phyloP scores from a whole-genome alignment of 2,329 filamentous ascomycete genomes.

The Plectosphaerella cucumerina region DNA sequence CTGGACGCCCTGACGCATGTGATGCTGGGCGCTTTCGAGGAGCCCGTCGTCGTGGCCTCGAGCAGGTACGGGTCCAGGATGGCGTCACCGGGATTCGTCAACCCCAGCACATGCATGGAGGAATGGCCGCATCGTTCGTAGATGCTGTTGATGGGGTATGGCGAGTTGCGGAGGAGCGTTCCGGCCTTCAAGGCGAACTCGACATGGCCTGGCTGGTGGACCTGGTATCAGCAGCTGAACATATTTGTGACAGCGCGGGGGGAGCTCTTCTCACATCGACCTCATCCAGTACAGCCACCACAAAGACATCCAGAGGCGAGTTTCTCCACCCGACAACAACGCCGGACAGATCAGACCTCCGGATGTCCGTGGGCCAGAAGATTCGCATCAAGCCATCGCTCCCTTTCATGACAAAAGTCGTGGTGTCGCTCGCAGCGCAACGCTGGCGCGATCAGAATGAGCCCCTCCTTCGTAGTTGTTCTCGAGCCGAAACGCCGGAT shows the following conservation, averaged over 20 bases:
- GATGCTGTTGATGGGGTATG: conserved; percentile 74
- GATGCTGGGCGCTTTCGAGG: conserved; percentile 61
- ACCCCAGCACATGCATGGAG: conserved; percentile 80
- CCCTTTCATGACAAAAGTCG: conserved; percentile 65
- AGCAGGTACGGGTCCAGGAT: conserved; percentile 67
- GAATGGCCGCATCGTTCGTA: conserved; percentile 80
- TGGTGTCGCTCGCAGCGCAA: conserved; percentile 19
- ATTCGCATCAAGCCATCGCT: conserved; percentile 92
- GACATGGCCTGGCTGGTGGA: conserved; percentile 66
- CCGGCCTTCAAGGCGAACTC: conserved; percentile 83
- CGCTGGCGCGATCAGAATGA: conserved; percentile 65
- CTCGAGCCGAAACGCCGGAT: conserved; percentile 85
- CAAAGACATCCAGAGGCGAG: conserved; percentile 83
- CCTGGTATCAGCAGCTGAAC: not conserved
- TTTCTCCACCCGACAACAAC: conserved; percentile 96
- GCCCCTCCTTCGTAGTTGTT: conserved; percentile 89
- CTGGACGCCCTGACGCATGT: conserved; percentile 67
- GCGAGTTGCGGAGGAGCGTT: conserved; percentile 76
- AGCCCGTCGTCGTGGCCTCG: conserved; percentile 51
- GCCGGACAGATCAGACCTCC: conserved; percentile 66
- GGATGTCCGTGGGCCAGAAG: conserved; percentile 93
- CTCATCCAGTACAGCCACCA: conserved; percentile 83
- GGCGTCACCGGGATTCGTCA: conserved; percentile 62
- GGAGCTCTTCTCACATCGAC: conserved; percentile 64
- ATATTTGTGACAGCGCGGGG: not conserved